Evolutionary conservation across 164 flowering plant species (phyloP).

Genomic region (Chimonanthus praecox): DNA sequence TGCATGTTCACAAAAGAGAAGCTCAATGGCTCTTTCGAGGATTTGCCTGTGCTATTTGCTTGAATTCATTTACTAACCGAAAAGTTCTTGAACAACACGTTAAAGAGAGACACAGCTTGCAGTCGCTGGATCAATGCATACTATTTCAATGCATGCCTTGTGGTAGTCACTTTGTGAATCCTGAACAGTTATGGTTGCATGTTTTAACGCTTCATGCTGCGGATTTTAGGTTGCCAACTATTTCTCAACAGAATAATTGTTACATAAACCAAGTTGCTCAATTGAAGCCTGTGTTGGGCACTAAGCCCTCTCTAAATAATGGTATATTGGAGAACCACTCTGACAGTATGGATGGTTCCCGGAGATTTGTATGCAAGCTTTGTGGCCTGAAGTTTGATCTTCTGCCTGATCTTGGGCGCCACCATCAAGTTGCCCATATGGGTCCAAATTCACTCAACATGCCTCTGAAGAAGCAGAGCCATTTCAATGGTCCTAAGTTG

Average conservation of each 20-base stretch:
- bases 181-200: conserved; percentile 76
- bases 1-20: conserved; percentile 80
- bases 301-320: conserved; percentile 6
- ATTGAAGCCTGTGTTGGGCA: conserved; percentile 24
- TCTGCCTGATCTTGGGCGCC: conserved; percentile 97
- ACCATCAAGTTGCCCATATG: conserved; percentile 99
- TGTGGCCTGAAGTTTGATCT: conserved; percentile 93
- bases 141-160: conserved; percentile 88
- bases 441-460: conserved; percentile 36
- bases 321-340: conserved; percentile 27
- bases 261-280: conserved; percentile 22
- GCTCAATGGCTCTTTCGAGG: conserved; percentile 87
- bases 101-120: conserved; percentile 72
- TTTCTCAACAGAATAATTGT: conserved; percentile 22
- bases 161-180: conserved; percentile 63
- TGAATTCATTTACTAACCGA: conserved; percentile 81
- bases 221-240: conserved; percentile 42
- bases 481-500: conserved; percentile 45
- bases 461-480: conserved; percentile 45
- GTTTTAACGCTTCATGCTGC: conserved; percentile 59
- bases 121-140: conserved; percentile 66
- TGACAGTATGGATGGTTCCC: conserved; percentile 28
- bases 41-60: conserved; percentile 90
- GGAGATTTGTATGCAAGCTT: conserved; percentile 61
- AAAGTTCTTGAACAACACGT: conserved; percentile 77